Evolutionary conservation across 2,329 filamentous ascomycete genomes (phyloP).

Genomic region (Coniochaeta hoffmannii): DNA sequence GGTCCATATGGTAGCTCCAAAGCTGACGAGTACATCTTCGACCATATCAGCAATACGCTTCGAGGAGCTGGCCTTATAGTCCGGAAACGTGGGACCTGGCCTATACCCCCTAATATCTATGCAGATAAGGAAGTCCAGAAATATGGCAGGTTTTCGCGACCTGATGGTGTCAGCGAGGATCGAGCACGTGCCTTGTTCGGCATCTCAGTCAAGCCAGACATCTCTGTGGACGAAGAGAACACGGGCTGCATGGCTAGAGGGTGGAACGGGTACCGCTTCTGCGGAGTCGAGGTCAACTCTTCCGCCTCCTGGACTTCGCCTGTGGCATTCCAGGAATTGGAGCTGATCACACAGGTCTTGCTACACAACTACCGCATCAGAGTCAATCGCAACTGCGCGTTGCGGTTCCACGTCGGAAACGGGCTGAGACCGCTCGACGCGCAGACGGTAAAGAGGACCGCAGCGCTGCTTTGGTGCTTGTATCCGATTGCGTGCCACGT

Average conservation of each 20-base stretch:
- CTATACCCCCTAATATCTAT: neutral
- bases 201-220: neutral
- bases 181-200: neutral
- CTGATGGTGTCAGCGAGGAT: too few species aligned
- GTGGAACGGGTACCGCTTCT: neutral
- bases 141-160: too few species aligned
- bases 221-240: neutral
- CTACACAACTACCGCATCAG: neutral
- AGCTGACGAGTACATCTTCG: neutral
- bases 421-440: neutral
- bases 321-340: neutral
- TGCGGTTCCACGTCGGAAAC: neutral
- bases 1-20: too few species aligned
- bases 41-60: neutral
- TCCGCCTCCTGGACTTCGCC: neutral
- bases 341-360: neutral
- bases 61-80: neutral
- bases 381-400: neutral
- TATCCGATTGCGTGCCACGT: constrained; percentile 8
- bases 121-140: too few species aligned
- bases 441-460: constrained; percentile 6
- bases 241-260: neutral
- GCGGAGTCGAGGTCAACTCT: neutral
- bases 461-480: constrained; percentile 12
- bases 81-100: neutral